Base-by-base conservation (phyloP, 1,139 yeast genomes). In the Magnusiomyces sp. region DNA sequence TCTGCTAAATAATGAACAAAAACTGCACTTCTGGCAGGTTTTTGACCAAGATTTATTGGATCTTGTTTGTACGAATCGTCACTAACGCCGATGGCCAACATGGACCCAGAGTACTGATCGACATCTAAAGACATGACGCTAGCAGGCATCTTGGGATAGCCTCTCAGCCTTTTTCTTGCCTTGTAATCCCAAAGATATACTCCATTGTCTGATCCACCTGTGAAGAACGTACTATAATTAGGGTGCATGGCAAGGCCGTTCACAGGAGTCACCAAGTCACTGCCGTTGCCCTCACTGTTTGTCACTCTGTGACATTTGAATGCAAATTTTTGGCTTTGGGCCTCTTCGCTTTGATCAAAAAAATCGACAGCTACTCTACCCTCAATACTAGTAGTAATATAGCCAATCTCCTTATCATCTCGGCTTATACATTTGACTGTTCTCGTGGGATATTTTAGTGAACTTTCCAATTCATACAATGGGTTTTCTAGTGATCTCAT, bases 341-440 rank as follows among this genome's bases (percentile, higher is more conserved):
- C 64, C 19, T 70, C 71, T 23, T 23, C 29, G 7, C 1, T 76
- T 74, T 0, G 74, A 63, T 82, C 79, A 53, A 81, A 79, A 61
- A 76, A 83, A 57, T 88, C 95, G 39, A 90, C 77, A 0, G 95
- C 83, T 0, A 87, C 92, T 44, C 95, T 71, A 0, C 97, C 97
- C 59, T 89, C 97, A 13, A 88, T 75, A 2, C 95, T 83, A n/a
- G 90, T 74, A 40, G 83, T 76, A 0, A 86, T 89, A 63, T 80
- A 88, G 0, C 95, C 95, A 40, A 71, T 68, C 2, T 77, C 77
- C 29, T 23, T 23, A 20, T 67, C 67, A 6, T 37, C 45, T 6
- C 43, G 33, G 0, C 88, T 86, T 56, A 81, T 73, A 47, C 83
- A 71, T 54, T 73, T 72, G 29, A 88, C 60, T 39, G 79, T 79